Percentiles rank a stretch among this genome's conserved stretches.
Evolutionary conservation across 768 basidiomycete genomes (phyloP).

Genomic region (Leccinum olivaceopallidum): DNA sequence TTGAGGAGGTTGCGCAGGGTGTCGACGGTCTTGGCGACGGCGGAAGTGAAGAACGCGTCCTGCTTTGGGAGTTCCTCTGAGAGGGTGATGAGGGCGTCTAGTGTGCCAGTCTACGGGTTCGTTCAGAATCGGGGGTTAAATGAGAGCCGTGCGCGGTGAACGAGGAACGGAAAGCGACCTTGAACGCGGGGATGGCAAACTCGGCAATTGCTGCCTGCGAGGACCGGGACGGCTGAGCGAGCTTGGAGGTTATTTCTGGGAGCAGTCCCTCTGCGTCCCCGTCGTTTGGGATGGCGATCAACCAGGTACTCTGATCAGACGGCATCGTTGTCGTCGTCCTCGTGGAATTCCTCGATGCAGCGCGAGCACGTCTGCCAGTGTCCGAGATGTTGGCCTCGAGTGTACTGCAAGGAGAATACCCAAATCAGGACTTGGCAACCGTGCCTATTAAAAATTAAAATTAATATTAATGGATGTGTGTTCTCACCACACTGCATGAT

Average conservation of each 20-base stretch:
- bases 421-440: conserved; percentile 15
- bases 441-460: conserved; percentile 9
- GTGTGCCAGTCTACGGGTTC: conserved; percentile 78
- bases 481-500: conserved; percentile 2
- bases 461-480: conserved; percentile 7
- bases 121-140: conserved; percentile 1
- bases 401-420: background rate
- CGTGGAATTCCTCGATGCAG: conserved; percentile 11
- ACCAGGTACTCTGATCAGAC: conserved; percentile 94
- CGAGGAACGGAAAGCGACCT: conserved; percentile 49
- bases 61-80: conserved; percentile 94
- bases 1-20: conserved; percentile 88
- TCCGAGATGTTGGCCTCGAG: background rate
- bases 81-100: conserved; percentile 83
- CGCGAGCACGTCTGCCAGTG: background rate
- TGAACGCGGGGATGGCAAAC: conserved; percentile 83
- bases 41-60: conserved; percentile 82
- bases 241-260: conserved; percentile 64
- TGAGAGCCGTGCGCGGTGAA: conserved; percentile 7
- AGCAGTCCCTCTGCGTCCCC: conserved; percentile 78
- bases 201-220: conserved; percentile 53
- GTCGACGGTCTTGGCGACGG: conserved; percentile 92
- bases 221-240: conserved; percentile 57
- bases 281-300: conserved; percentile 83
- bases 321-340: conserved; percentile 60